phyloP scores from a whole-genome alignment of 305 asterid species.

The Fraxinus albicans region DNA sequence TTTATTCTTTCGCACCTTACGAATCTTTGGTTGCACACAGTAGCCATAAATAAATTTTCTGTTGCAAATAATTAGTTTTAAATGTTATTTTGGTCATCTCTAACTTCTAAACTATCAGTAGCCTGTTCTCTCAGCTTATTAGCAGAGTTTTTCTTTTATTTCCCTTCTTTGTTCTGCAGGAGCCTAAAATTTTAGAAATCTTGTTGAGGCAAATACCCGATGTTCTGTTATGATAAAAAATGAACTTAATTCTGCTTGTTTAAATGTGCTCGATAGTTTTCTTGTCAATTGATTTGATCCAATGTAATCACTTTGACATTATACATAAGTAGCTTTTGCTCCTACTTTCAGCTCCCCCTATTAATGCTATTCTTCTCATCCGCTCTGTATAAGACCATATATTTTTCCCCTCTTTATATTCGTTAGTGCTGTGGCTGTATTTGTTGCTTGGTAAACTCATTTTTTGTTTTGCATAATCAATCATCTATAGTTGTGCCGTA shows the following conservation, averaged over 20 bases:
- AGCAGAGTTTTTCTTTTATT: background rate
- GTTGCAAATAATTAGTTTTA: background rate
- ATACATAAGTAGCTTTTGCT: background rate
- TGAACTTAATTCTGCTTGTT: conserved; percentile 6
- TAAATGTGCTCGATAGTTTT: background rate
- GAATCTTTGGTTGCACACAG: background rate
- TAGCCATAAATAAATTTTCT: background rate
- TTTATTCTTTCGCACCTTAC: background rate
- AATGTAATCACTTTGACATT: conserved; percentile 9
- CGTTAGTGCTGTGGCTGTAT: background rate
- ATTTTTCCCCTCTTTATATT: background rate
- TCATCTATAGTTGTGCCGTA: conserved; percentile 5
- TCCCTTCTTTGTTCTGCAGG: background rate
- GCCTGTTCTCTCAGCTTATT: background rate
- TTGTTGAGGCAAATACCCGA: background rate
- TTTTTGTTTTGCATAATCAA: background rate
- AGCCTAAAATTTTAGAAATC: background rate
- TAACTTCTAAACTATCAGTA: background rate
- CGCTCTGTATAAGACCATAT: background rate
- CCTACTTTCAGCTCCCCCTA: background rate
- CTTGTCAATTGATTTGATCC: conserved; percentile 3
- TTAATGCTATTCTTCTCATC: background rate
- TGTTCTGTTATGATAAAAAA: conserved; percentile 5
- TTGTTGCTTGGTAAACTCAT: conserved; percentile 4
- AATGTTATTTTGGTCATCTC: background rate